Base-by-base conservation (phyloP, 306 rosid species). In the Acacia crassicarpa region DNA sequence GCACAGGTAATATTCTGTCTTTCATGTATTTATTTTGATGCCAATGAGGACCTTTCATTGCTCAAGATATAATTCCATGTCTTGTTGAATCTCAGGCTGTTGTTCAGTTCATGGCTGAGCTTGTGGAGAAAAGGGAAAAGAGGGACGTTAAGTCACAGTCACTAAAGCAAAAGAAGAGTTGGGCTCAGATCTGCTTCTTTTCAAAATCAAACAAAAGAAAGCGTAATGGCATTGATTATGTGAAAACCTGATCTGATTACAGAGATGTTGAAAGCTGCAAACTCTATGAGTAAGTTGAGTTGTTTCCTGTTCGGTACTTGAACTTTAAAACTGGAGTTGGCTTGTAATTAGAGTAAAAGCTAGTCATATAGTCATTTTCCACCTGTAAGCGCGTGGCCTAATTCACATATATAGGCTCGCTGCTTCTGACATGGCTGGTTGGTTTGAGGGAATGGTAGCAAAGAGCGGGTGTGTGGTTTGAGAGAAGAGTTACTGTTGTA, bases 101-200 rank as follows among this genome's bases (percentile, higher is more conserved):
- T 85, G 98, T 94, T 22, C 90, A 92, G 79, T 94, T 87, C 91
- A 91, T 94, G 97, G 86, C 85, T 40, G 93, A 94, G 30, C 87
- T 85, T 78, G 85, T 85, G 12, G 89, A 83, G 86, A 92, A 90
- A 78, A 83, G 83, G 83, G 87, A 81, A 53, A 92, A 90, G 82
- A 85, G 66, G 67, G 91, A 91, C 22, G 90, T 78, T 49, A 91
- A 84, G 81, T 27, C 88, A 51, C 91, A 87, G 75, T 87, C 90
- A 44, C 84, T 80, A 32, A 87, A 85, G 94, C 90, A 88, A 86
- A 92, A 90, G 75, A 94, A 89, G 83, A 86, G 92, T 74, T 93
- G 98, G 98, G 88, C 88, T 82, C 91, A 88, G 78, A 90, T 85
- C 58, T 90, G 97, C 87, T 91, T 82, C 90, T 88, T 86, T 86